Conservation (phyloP, 768 basidiomycete genomes). For the Naganishia randhawae region DNA sequence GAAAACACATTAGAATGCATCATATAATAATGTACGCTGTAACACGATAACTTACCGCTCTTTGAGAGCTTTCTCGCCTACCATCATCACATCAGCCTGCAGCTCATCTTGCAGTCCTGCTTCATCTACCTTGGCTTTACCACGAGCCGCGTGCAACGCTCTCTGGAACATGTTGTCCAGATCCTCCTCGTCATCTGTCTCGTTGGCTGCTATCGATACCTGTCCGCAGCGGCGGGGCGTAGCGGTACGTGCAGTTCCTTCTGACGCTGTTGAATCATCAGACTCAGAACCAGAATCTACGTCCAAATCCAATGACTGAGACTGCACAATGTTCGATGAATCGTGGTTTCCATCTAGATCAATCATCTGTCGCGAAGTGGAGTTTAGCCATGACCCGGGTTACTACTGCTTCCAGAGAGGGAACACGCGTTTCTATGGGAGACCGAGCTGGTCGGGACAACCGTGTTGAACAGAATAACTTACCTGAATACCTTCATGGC, state of each 20-base stretch:
- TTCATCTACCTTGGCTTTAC: neutral
- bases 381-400: too few species aligned
- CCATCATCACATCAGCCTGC: constrained; percentile 20
- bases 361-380: too few species aligned
- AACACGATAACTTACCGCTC: constrained; percentile 1
- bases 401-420: too few species aligned
- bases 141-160: constrained; percentile 4
- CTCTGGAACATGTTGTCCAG: constrained; percentile 11
- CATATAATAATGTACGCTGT: neutral
- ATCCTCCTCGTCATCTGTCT: constrained; percentile 3
- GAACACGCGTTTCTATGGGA: too few species aligned
- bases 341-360: neutral
- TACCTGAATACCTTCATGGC: neutral
- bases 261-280: neutral
- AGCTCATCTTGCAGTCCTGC: constrained; percentile 4
- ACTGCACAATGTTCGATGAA: neutral
- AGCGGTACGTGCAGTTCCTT: neutral
- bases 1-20: neutral
- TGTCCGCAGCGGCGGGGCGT: neutral
- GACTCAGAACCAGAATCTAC: neutral
- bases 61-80: constrained; percentile 2
- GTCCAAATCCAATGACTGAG: neutral
- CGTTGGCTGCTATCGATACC: neutral
- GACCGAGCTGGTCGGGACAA: too few species aligned
- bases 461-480: neutral